Percentiles rank a stretch among this genome's conserved stretches.
Evolutionary conservation across 2,329 filamentous ascomycete genomes (phyloP).

Genomic region (Pseudovirgaria hyperparasitica): DNA sequence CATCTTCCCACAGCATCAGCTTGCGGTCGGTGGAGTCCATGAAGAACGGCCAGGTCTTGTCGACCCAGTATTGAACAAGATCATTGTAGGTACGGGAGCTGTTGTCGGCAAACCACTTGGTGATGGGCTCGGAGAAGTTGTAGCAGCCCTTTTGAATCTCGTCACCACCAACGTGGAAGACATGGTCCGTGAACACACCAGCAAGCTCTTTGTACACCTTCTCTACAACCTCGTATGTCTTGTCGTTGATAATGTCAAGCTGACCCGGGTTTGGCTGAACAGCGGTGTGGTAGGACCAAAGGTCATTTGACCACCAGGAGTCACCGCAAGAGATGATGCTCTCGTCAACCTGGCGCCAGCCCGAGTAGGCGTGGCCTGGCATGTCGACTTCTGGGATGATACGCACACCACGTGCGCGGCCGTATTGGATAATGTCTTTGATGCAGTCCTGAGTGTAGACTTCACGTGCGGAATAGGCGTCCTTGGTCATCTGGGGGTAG

Average conservation of each 20-base stretch:
- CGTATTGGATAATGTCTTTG: constrained; percentile 35
- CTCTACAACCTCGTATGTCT: constrained; percentile 41
- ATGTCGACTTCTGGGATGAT: constrained; percentile 51
- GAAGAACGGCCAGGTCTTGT: constrained; percentile 40
- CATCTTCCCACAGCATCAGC: constrained; percentile 46
- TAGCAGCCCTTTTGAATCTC: constrained; percentile 44
- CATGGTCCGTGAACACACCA: constrained; percentile 36
- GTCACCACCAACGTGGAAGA: constrained; percentile 45
- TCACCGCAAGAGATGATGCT: constrained; percentile 43
- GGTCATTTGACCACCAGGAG: constrained; percentile 49
- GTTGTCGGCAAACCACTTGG: constrained; percentile 38
- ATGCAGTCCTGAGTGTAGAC: constrained; percentile 33
- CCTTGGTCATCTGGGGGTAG: constrained; percentile 40
- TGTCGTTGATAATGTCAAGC: constrained; percentile 42
- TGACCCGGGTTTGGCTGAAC: constrained; percentile 45
- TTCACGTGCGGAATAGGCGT: constrained; percentile 40
- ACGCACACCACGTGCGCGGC: constrained; percentile 42
- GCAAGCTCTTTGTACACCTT: constrained; percentile 43
- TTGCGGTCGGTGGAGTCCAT: constrained; percentile 32
- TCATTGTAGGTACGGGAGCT: constrained; percentile 38
- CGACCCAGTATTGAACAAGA: constrained; percentile 42
- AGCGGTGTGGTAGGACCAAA: constrained; percentile 40
- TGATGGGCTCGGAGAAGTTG: constrained; percentile 40
- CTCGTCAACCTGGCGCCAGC: constrained; percentile 44
- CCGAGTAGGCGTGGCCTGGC: constrained; percentile 44